These are phyloP conservation scores for Geotrichum australiense DNA, from an alignment of 1,139 yeast species.

Conservation along the genomic window DNA sequence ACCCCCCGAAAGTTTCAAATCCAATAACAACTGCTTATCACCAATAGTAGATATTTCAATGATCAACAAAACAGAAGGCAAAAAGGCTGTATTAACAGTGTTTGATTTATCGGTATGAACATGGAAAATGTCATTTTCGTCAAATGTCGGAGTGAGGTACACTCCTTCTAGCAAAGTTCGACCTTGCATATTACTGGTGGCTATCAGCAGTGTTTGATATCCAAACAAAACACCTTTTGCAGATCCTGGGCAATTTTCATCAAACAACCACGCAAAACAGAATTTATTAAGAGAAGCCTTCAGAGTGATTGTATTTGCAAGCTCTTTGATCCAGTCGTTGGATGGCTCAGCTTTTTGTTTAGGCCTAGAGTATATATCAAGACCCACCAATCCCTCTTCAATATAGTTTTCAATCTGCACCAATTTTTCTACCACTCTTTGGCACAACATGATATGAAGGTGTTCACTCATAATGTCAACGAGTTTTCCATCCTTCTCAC, in stretches of 20 bases:
- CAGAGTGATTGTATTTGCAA: slow-evolving; percentile 35
- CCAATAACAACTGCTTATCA: slow-evolving; percentile 5
- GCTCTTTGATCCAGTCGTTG: slow-evolving; percentile 15
- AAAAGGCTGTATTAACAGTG: slow-evolving; percentile 28
- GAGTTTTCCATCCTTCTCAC: slow-evolving; percentile 16
- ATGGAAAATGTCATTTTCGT: slow-evolving; percentile 19
- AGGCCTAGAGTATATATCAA: slow-evolving; percentile 10
- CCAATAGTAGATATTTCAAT: slow-evolving; percentile 12
- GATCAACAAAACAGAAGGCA: slow-evolving; percentile 29
- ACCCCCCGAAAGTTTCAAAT: slow-evolving; percentile 29
- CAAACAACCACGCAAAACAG: slow-evolving; percentile 73
- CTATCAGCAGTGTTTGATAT: slow-evolving; percentile 42
- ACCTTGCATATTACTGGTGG: slow-evolving; percentile 22
- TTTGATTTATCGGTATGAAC: slow-evolving; percentile 19
- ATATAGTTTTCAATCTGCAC: slow-evolving; percentile 18
- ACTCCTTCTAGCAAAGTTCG: slow-evolving; percentile 36
- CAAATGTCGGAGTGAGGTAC: slow-evolving; percentile 29
- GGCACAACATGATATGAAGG: slow-evolving; percentile 23
- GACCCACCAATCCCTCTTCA: slow-evolving; percentile 18
- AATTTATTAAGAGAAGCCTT: slow-evolving; percentile 59
- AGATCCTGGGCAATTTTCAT: slow-evolving; percentile 28
- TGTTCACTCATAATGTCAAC: slow-evolving; percentile 25
- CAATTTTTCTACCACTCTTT: slow-evolving; percentile 22
- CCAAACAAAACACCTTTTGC: slow-evolving; percentile 71
- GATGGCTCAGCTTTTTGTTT: background rate